Percentiles rank a stretch among this genome's conserved stretches.
phyloP scores from a whole-genome alignment of 2,329 filamentous ascomycete genomes.

The Colletotrichum falcatum region DNA sequence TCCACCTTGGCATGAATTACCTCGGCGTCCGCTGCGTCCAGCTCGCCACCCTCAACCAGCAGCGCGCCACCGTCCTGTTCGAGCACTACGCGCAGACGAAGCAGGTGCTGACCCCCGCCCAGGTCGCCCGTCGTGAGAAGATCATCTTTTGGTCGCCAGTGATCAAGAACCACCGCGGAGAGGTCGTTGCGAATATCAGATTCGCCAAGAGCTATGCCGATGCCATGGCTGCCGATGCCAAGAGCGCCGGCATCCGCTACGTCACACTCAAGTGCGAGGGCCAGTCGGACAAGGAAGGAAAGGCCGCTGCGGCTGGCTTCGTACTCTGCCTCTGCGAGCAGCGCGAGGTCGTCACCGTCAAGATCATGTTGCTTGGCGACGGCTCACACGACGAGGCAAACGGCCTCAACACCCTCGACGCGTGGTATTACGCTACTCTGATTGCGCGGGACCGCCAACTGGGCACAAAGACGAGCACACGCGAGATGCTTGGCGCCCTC shows the following conservation, averaged over 20 bases:
- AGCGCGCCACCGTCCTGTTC: constrained; percentile 85
- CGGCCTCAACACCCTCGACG: not conserved
- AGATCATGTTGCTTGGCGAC: constrained; percentile 30
- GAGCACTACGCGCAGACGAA: constrained; percentile 65
- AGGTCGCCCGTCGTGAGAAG: constrained; percentile 74
- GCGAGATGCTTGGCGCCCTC: not conserved
- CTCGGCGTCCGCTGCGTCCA: constrained; percentile 85
- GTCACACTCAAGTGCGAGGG: not conserved
- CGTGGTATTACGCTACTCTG: constrained; percentile 16
- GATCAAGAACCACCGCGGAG: constrained; percentile 46
- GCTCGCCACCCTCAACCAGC: constrained; percentile 86
- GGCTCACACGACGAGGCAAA: not conserved
- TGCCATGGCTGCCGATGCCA: constrained; percentile 16
- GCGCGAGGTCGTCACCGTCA: not conserved
- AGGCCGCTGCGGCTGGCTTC: not conserved
- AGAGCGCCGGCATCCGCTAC: constrained; percentile 5
- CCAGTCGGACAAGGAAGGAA: not conserved
- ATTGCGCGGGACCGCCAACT: not conserved
- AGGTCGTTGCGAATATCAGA: constrained; percentile 52
- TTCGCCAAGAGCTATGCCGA: constrained; percentile 57
- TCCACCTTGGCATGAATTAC: constrained; percentile 89
- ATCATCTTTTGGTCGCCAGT: constrained; percentile 64
- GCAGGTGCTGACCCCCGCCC: constrained; percentile 69
- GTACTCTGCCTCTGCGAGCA: constrained; percentile 11
- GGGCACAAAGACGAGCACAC: not conserved